A percentile compares a stretch with the other conserved stretches of the same genome.
Evolutionary conservation across 1,284 basidiomycete species (phyloP).

Genomic region (Athelia psychrophila): DNA sequence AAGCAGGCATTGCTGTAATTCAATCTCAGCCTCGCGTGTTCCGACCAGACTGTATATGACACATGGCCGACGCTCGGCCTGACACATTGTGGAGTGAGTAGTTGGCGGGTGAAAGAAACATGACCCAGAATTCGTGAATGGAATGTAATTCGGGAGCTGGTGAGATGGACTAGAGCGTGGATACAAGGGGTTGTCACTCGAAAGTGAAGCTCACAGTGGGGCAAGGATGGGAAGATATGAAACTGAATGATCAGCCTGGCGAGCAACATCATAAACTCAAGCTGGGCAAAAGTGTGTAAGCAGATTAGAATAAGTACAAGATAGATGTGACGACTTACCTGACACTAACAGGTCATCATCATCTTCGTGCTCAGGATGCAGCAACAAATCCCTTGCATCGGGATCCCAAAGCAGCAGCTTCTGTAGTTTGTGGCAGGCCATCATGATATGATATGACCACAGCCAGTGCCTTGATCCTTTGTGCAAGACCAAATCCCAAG

Average conservation of each 20-base stretch:
- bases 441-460: not conserved
- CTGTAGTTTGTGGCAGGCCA: not conserved
- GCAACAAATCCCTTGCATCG: not conserved
- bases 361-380: not conserved
- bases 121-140: not conserved
- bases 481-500: not conserved
- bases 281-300: not conserved
- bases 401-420: not conserved
- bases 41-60: slow-evolving; percentile 5
- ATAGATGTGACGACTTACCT: too few species aligned
- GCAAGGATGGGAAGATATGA: not conserved
- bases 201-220: not conserved
- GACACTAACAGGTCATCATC: too few species aligned
- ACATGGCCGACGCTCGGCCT: slow-evolving; percentile 1
- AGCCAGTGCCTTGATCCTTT: not conserved
- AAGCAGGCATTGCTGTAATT: slow-evolving; percentile 6
- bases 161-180: not conserved
- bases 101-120: not conserved
- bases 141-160: not conserved
- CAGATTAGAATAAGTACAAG: too few species aligned
- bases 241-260: not conserved
- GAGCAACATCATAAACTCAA: not conserved
- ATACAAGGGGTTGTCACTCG: not conserved
- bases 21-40: not conserved
- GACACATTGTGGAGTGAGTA: not conserved